Evolutionary conservation across 2,329 filamentous ascomycete genomes (phyloP), one percentile per base, ranked within the genome.

Genomic region (Cytospora chrysosperma): DNA sequence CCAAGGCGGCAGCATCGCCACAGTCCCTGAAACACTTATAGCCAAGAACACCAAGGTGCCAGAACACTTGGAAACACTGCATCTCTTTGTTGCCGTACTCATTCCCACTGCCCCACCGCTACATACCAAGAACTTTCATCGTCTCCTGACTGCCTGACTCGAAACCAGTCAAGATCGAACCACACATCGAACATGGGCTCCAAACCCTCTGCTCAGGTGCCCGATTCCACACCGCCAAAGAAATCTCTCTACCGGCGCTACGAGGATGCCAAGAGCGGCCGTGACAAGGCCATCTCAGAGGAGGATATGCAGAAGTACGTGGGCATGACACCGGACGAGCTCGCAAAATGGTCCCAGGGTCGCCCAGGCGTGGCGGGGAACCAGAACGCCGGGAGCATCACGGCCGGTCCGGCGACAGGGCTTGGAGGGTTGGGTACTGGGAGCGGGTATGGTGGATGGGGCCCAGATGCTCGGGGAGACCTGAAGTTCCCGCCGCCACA

Each of bases 161-260:
- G n/a, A n/a, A n/a, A 47, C 43, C 43, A 47, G 7, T 10, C 9
- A 47, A 9, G 24, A 47, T 5, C 19, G 43, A 24, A 47, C 4
- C 40, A 24, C n/a, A 24, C 43, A 12, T 13, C n/a, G 8, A 47
- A 10, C 43, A 47, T 47, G 43, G 43, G 43, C 43, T 47, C 43
- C 21, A 47, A 24, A 47, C 43, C 43, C 4, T 47, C 43, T 10
- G 8, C n/a, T 10, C 10, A 6, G 4, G 43, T 24, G 10, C 12
- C 43, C 43, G 43, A 47, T 12, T 24, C 43, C 12, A 24, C 43
- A 21, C n/a, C 43, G 12, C n/a, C 43, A 21, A 62, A 65, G 40
- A 65, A 62, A 15, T 70, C 69, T 6, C 66, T 69, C 54, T 71
- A 71, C 52, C 64, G 61, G 21, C 69, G 69, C 21, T 71, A 65